Conservation (phyloP, 192 early-diverging fungal species). For the Phycomyces nitens region DNA sequence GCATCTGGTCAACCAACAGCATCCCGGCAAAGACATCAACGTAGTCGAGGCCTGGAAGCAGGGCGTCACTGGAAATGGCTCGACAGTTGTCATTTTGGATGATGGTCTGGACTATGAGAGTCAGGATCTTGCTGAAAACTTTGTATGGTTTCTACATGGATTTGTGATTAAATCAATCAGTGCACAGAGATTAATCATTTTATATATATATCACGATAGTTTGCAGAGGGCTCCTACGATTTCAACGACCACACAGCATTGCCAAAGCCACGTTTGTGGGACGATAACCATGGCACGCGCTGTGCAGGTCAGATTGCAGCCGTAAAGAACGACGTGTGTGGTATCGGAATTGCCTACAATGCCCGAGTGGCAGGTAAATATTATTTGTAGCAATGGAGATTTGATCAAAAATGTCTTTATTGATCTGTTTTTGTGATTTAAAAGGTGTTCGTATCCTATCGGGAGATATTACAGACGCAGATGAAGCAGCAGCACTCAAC, state of each 20-base stretch:
- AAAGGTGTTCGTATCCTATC: constrained; percentile 73
- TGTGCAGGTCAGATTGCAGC: constrained; percentile 89
- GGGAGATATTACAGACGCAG: constrained; percentile 68
- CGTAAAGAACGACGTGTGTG: constrained; percentile 70
- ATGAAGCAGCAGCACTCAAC: constrained; percentile 78
- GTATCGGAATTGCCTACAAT: constrained; percentile 76
- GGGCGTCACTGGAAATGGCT: constrained; percentile 69
- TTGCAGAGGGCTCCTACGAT: constrained; percentile 79
- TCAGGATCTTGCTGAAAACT: constrained; percentile 71
- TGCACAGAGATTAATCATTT: background rate
- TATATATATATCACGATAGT: constrained; percentile 2
- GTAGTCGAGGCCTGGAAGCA: constrained; percentile 77
- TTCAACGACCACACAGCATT: constrained; percentile 68
- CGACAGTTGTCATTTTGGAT: constrained; percentile 77
- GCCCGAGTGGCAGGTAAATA: constrained; percentile 60
- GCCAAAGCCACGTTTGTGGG: constrained; percentile 62
- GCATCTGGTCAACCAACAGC: constrained; percentile 60
- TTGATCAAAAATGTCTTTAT: background rate
- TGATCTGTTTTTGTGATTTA: constrained; percentile 1
- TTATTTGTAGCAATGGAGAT: background rate
- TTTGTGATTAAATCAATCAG: background rate
- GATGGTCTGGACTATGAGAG: constrained; percentile 79
- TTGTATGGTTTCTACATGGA: too few relatives aligned
- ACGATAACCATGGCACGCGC: constrained; percentile 83
- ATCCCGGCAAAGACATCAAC: constrained; percentile 73